These are phyloP conservation scores for Quillaja saponaria DNA, from an alignment of 306 rosid species.

Conservation along the genomic window DNA sequence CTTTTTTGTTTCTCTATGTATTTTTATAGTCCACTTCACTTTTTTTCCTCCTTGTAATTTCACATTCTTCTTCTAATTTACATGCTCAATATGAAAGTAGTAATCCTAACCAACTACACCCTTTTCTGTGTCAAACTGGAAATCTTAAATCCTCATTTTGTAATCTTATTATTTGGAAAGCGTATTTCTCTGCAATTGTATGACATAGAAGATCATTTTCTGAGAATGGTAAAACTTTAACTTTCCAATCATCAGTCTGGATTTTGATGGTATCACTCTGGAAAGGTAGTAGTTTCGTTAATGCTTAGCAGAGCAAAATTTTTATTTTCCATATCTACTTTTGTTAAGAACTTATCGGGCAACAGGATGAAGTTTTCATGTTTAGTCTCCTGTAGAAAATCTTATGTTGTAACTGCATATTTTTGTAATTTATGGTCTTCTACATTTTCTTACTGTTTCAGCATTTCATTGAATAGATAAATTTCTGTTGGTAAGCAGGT, in stretches of 20 bases:
- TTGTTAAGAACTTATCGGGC: background rate
- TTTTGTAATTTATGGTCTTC: conserved; percentile 1
- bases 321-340: background rate
- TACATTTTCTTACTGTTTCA: conserved; percentile 19
- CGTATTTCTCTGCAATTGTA: conserved; percentile 2
- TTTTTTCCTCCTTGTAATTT: conserved; percentile 1
- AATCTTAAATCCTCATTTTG: background rate
- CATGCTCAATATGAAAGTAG: conserved; percentile 15
- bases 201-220: conserved; percentile 5
- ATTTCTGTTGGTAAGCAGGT: conserved; percentile 48
- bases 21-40: background rate
- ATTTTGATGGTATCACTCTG: conserved; percentile 13
- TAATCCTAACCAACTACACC: too few species aligned
- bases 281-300: too few species aligned
- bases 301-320: too few species aligned
- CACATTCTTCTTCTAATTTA: background rate
- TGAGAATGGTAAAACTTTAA: conserved; percentile 10
- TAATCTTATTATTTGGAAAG: conserved; percentile 8
- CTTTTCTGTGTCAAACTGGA: conserved; percentile 7
- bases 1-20: background rate
- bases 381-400: background rate
- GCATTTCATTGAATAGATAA: conserved; percentile 8
- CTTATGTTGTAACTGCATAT: background rate
- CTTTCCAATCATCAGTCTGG: background rate
- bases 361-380: background rate